These are phyloP conservation scores for Cercospora beticola DNA, from an alignment of 2,329 filamentous ascomycete genomes.

Conservation along the genomic window DNA sequence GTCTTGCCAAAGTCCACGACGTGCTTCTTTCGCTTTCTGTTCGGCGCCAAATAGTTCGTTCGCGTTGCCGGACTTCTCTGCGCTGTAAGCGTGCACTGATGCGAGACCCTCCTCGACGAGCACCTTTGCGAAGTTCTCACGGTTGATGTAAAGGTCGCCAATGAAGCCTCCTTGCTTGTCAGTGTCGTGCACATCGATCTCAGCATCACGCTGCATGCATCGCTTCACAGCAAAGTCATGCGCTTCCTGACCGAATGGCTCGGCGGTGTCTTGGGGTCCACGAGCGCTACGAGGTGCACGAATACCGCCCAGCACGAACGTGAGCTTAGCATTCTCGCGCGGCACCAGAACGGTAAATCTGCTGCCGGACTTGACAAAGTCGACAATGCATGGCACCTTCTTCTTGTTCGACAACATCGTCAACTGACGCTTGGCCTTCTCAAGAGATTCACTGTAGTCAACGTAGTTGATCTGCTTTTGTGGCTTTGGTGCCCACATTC, in stretches of 20 bases:
- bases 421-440: constrained; percentile 94
- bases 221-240: constrained; percentile 85
- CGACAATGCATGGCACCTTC: constrained; percentile 88
- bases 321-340: constrained; percentile 90
- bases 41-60: constrained; percentile 85
- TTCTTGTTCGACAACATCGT: constrained; percentile 85
- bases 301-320: constrained; percentile 89
- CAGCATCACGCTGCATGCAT: constrained; percentile 90
- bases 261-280: constrained; percentile 74
- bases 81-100: constrained; percentile 89
- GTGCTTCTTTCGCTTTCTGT: constrained; percentile 80
- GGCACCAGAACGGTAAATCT: constrained; percentile 90
- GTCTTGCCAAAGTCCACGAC: constrained; percentile 88
- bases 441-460: constrained; percentile 87
- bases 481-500: constrained; percentile 91
- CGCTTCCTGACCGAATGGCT: constrained; percentile 94
- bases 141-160: constrained; percentile 86
- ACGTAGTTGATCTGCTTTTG: constrained; percentile 78
- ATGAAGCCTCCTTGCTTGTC: constrained; percentile 99
- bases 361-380: constrained; percentile 96
- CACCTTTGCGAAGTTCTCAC: constrained; percentile 91
- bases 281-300: constrained; percentile 85
- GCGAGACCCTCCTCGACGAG: constrained; percentile 93
- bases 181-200: constrained; percentile 90
- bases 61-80: constrained; percentile 89